Base-by-base conservation (phyloP, 2,329 filamentous ascomycete genomes). In the Ophiobolus disseminans region DNA sequence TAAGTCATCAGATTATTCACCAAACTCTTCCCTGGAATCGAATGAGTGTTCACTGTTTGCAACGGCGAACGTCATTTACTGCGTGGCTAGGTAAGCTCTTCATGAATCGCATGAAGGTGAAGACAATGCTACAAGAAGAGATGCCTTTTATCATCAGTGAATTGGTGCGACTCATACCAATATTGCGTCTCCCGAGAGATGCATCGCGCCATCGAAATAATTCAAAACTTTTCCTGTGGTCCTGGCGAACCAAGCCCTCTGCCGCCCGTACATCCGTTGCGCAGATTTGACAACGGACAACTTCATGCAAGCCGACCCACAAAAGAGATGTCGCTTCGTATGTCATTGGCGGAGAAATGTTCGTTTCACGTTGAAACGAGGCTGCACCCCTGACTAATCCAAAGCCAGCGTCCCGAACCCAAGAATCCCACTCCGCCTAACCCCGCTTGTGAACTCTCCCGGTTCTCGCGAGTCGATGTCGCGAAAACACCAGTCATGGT, bases 311-410 rank as follows among this genome's bases (percentile, higher is more conserved):
- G 52, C 40, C 39, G 47, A 32, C 17, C 48, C 48, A 26, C 11
- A 51, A 44, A 23, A 8, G n/a, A 54, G 50, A 35, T 48, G 40
- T 47, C 9, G 36, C 48, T 25, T 26, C 41, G 48, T 45, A 28
- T 37, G 30, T 51, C 30, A 62, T 58, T 62, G 55, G 60, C 48
- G 51, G 50, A 57, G 45, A 46, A 55, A 53, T 54, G 39, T 10
- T 28, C 34, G 60, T 65, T 62, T 63, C 58, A 60, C 21, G 42
- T 56, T 52, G 56, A 63, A 58, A 63, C 56, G 37, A 45, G 31
- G 37, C 47, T 44, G 44, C 34, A 16, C 40, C 44, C 45, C 49
- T 55, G 50, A 47, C 45, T 39, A 52, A 45, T 45, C 35, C 40
- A 22, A 40, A 31, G 13, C 16, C 28, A 31, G 8, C 16, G 10